A percentile compares a stretch with the other conserved stretches of the same genome.
phyloP scores from a whole-genome alignment of 2,329 filamentous ascomycete species.

The Cercospora nicotianae region DNA sequence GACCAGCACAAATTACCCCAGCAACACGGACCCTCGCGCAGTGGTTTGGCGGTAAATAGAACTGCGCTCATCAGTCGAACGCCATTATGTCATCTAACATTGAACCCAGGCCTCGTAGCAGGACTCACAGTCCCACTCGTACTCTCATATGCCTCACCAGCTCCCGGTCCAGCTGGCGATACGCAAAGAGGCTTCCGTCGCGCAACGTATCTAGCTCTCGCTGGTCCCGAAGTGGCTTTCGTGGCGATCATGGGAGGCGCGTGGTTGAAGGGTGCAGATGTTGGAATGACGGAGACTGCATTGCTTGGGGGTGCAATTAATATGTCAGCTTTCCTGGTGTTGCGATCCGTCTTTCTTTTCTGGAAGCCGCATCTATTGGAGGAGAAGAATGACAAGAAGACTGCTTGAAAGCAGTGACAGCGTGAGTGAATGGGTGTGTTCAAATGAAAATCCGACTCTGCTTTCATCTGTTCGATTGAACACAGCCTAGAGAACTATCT shows the following conservation, averaged over 20 bases:
- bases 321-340: neutral
- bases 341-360: constrained; percentile 11
- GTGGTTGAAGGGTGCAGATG: constrained; percentile 10
- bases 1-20: constrained; percentile 12
- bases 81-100: neutral
- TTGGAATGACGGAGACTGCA: constrained; percentile 7
- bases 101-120: neutral
- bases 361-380: constrained; percentile 13
- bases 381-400: constrained; percentile 7
- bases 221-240: neutral
- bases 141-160: constrained; percentile 4
- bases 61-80: neutral
- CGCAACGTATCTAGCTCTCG: constrained; percentile 8
- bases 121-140: constrained; percentile 6
- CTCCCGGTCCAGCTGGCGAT: constrained; percentile 4
- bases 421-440: too few species aligned
- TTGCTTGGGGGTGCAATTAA: constrained; percentile 8
- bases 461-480: neutral
- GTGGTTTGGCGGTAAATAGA: constrained; percentile 3
- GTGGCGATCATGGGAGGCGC: constrained; percentile 8
- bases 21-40: constrained; percentile 9
- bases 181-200: constrained; percentile 10
- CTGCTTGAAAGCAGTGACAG: neutral
- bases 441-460: constrained; percentile 41
- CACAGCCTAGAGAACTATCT: neutral